A percentile compares a stretch with the other conserved stretches of the same genome.
Conservation (phyloP, 2,329 filamentous ascomycete species). For the Biscogniauxia mediterranea region DNA sequence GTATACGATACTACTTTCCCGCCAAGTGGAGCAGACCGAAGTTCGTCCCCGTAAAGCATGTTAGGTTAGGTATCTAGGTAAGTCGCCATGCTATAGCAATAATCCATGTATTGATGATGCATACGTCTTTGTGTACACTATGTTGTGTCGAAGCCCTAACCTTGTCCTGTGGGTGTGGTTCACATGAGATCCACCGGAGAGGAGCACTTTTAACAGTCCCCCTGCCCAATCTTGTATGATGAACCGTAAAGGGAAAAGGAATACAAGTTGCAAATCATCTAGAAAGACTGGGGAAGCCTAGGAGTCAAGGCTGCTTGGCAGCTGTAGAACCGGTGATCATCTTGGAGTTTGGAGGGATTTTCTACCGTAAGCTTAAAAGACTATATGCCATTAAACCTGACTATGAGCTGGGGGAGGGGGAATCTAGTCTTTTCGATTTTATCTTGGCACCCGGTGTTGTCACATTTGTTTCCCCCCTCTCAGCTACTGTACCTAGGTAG, state of each 20-base stretch:
- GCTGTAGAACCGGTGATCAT: not conserved
- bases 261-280: not conserved
- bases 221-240: not conserved
- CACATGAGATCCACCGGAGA: not conserved
- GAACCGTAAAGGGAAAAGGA: not conserved
- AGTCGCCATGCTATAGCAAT: not conserved
- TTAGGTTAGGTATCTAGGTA: not conserved
- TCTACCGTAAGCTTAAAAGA: not conserved
- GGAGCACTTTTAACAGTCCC: too few species aligned
- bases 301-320: not conserved
- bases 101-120: not conserved
- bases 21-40: not conserved
- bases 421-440: not conserved
- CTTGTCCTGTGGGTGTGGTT: not conserved
- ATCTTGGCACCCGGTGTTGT: not conserved
- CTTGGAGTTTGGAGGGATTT: not conserved
- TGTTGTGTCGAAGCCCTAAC: not conserved
- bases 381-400: not conserved
- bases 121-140: not conserved
- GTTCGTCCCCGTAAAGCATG: not conserved
- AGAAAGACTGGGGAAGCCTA: not conserved
- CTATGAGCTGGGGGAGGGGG: too few species aligned
- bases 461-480: not conserved
- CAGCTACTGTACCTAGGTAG: not conserved
- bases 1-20: not conserved